Evolutionary conservation across 2,329 filamentous ascomycete species (phyloP).

Genomic region (Ilyonectria destructans): DNA sequence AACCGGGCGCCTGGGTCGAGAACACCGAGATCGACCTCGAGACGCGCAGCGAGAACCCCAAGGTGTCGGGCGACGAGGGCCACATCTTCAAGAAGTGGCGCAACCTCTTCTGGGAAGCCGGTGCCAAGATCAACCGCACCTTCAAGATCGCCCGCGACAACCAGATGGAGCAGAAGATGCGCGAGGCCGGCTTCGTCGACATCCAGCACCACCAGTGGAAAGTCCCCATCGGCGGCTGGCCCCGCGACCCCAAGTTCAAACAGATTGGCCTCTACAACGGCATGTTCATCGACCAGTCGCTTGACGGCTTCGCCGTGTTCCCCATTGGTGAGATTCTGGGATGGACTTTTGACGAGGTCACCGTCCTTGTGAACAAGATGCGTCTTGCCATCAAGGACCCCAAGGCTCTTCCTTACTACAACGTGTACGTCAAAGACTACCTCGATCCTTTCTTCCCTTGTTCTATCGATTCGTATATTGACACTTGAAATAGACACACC

Average conservation of each 20-base stretch:
- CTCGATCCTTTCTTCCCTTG: not conserved
- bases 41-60: slow-evolving; percentile 30
- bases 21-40: slow-evolving; percentile 42
- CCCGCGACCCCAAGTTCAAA: slow-evolving; percentile 60
- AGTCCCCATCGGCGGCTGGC: slow-evolving; percentile 62
- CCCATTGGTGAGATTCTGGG: slow-evolving; percentile 49
- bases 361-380: slow-evolving; percentile 45
- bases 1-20: slow-evolving; percentile 55
- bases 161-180: slow-evolving; percentile 41
- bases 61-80: slow-evolving; percentile 25
- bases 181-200: slow-evolving; percentile 55
- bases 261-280: slow-evolving; percentile 57
- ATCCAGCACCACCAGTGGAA: slow-evolving; percentile 52
- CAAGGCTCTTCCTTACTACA: slow-evolving; percentile 28
- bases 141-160: slow-evolving; percentile 44
- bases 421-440: slow-evolving; percentile 19
- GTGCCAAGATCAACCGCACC: slow-evolving; percentile 46
- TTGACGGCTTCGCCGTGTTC: slow-evolving; percentile 50
- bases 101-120: slow-evolving; percentile 47
- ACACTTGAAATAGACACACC: slow-evolving; percentile 22
- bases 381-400: slow-evolving; percentile 27
- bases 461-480: not conserved
- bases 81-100: slow-evolving; percentile 50
- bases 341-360: slow-evolving; percentile 47
- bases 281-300: slow-evolving; percentile 44